phyloP scores from a whole-genome alignment of 2,329 filamentous ascomycete species.

The Aspergillus puulaauensis region DNA sequence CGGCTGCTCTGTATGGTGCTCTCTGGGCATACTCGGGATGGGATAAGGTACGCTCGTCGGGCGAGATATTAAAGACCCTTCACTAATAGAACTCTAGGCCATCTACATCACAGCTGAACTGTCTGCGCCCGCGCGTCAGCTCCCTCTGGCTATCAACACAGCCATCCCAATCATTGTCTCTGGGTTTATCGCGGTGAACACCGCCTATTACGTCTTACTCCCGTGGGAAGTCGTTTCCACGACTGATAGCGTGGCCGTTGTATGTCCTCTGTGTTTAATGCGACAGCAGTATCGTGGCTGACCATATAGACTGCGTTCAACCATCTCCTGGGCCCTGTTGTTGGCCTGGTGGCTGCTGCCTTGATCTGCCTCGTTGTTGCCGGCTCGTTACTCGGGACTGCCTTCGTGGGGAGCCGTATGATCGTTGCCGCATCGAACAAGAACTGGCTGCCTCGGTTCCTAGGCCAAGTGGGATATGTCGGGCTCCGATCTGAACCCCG shows the following conservation, averaged over 20 bases:
- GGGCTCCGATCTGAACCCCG: not conserved
- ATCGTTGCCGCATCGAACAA: conserved; percentile 14
- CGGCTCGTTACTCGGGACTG: conserved; percentile 17
- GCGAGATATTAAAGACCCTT: too few species aligned
- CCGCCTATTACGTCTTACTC: conserved; percentile 18
- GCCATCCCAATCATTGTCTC: conserved; percentile 16
- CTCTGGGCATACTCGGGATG: conserved; percentile 21
- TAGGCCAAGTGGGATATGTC: conserved; percentile 10
- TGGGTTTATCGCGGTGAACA: conserved; percentile 16
- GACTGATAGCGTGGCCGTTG: conserved; percentile 19
- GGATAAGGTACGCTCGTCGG: conserved; percentile 15
- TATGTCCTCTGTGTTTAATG: not conserved
- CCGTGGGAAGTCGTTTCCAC: conserved; percentile 17
- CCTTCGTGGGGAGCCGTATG: conserved; percentile 19
- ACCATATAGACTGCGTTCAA: conserved; percentile 13
- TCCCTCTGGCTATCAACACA: conserved; percentile 18
- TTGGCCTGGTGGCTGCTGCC: conserved; percentile 11
- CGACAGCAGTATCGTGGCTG: not conserved
- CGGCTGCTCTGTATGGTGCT: conserved; percentile 17
- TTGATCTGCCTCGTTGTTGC: conserved; percentile 18
- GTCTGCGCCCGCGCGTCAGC: conserved; percentile 17
- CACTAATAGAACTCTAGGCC: not conserved
- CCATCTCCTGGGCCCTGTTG: conserved; percentile 12
- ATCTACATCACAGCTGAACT: conserved; percentile 19
- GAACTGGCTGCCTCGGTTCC: conserved; percentile 16